A percentile compares a stretch with the other conserved stretches of the same genome.
phyloP scores from a whole-genome alignment of 768 basidiomycete genomes.

The Collybia mongolica region DNA sequence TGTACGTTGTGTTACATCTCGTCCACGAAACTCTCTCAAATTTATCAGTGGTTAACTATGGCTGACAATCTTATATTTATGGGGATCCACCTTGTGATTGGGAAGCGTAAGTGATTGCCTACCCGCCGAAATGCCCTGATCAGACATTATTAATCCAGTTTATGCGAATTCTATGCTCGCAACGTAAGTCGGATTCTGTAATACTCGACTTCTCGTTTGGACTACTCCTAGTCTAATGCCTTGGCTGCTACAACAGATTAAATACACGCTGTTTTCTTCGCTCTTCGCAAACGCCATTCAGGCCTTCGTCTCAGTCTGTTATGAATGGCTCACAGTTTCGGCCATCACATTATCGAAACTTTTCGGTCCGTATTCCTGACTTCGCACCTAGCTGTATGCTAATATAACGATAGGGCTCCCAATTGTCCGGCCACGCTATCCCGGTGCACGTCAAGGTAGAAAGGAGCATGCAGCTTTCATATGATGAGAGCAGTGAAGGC shows the following conservation, averaged over 20 bases:
- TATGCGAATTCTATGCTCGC: conserved; percentile 47
- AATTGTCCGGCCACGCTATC: background rate
- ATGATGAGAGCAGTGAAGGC: too few relatives aligned
- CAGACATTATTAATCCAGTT: conserved; percentile 24
- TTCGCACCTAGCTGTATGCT: background rate
- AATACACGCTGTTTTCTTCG: conserved; percentile 19
- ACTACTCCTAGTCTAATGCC: background rate
- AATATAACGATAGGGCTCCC: background rate
- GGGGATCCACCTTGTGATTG: too few relatives aligned
- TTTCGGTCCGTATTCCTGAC: background rate
- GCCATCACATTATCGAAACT: background rate
- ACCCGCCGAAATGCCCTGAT: background rate
- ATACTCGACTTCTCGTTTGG: background rate
- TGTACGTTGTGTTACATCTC: too few relatives aligned
- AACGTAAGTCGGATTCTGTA: conserved; percentile 17
- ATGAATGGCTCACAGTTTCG: background rate
- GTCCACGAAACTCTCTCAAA: background rate
- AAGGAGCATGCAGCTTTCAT: conserved; percentile 10
- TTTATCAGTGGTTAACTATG: too few relatives aligned
- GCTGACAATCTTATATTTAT: too few relatives aligned
- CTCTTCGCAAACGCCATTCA: conserved; percentile 3
- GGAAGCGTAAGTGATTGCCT: background rate
- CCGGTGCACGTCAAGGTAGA: conserved; percentile 18
- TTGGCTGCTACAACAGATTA: conserved; percentile 4
- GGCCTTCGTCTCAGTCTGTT: background rate